phyloP scores from a whole-genome alignment of 2,329 filamentous ascomycete genomes.

The Phialocephala sp. region DNA sequence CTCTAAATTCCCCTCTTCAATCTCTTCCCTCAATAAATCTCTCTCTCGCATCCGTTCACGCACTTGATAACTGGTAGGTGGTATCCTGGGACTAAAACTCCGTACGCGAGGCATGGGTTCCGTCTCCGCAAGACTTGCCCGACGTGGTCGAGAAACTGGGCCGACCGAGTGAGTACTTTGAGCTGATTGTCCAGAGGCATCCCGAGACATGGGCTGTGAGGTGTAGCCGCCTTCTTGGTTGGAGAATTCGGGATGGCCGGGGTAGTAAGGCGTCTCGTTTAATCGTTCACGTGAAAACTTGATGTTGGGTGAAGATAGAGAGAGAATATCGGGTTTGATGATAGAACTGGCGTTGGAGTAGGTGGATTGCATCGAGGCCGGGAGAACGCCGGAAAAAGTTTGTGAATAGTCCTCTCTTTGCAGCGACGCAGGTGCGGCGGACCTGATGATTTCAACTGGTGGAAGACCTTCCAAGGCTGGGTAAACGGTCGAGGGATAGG shows the following conservation, averaged over 20 bases:
- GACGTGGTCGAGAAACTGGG: constrained; percentile 8
- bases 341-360: constrained; percentile 5
- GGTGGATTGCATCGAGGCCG: constrained; percentile 10
- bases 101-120: constrained; percentile 39
- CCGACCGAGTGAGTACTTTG: constrained; percentile 35
- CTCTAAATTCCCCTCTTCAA: constrained; percentile 3
- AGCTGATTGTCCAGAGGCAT: constrained; percentile 50
- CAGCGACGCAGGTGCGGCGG: constrained; percentile 13
- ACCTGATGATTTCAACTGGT: constrained; percentile 29
- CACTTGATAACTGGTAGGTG: constrained; percentile 36
- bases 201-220: constrained; percentile 57
- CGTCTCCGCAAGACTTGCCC: constrained; percentile 37
- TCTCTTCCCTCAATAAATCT: constrained; percentile 11
- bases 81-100: constrained; percentile 34
- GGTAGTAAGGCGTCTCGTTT: constrained; percentile 26
- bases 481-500: constrained; percentile 30
- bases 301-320: constrained; percentile 33
- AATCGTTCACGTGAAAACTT: neutral
- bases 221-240: constrained; percentile 50
- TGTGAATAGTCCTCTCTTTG: constrained; percentile 26
- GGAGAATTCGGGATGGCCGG: constrained; percentile 48
- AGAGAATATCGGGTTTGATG: constrained; percentile 23
- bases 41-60: constrained; percentile 30
- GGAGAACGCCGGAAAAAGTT: constrained; percentile 24
- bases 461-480: constrained; percentile 34